A percentile compares a stretch with the other conserved stretches of the same genome.
Evolutionary conservation across 2,329 filamentous ascomycete genomes (phyloP).

Genomic region (Rugonectria rugulosa): DNA sequence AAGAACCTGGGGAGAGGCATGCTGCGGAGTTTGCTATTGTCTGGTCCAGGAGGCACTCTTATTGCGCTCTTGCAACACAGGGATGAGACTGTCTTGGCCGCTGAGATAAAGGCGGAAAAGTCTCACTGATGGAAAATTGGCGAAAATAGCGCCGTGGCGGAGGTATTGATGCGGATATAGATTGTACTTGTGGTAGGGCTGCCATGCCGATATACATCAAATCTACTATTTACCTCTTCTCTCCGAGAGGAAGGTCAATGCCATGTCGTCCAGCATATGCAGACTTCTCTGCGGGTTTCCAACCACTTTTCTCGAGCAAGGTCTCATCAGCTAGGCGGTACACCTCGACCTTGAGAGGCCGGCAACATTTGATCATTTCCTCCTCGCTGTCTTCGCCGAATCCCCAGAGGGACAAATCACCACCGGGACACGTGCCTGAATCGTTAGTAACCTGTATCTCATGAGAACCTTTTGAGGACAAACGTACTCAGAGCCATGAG

Average conservation of each 20-base stretch:
- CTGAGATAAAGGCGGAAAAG: constrained; percentile 35
- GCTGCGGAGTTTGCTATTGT: constrained; percentile 28
- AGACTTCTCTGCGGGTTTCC: constrained; percentile 67
- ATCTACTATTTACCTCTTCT: constrained; percentile 20
- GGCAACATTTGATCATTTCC: constrained; percentile 74
- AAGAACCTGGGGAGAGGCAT: constrained; percentile 26
- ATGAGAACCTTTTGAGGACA: neutral
- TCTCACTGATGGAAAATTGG: constrained; percentile 21
- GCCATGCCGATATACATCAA: constrained; percentile 5
- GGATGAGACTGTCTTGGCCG: constrained; percentile 34
- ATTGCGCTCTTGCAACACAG: constrained; percentile 38
- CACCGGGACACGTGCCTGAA: constrained; percentile 76
- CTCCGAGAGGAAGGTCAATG: constrained; percentile 33
- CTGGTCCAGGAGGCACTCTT: constrained; percentile 34
- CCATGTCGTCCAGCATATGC: constrained; percentile 56
- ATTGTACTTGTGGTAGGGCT: constrained; percentile 9
- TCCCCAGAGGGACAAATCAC: constrained; percentile 83
- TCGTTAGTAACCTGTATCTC: constrained; percentile 11
- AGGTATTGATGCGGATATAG: too few relatives aligned
- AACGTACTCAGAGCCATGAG: constrained; percentile 64
- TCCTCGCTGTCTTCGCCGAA: constrained; percentile 74
- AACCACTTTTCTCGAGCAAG: constrained; percentile 61
- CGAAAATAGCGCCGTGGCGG: too few relatives aligned
- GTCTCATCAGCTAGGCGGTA: constrained; percentile 65
- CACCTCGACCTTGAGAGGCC: constrained; percentile 78